Conservation (phyloP, 192 early-diverging fungal genomes). For the Coemansia aciculifera region DNA sequence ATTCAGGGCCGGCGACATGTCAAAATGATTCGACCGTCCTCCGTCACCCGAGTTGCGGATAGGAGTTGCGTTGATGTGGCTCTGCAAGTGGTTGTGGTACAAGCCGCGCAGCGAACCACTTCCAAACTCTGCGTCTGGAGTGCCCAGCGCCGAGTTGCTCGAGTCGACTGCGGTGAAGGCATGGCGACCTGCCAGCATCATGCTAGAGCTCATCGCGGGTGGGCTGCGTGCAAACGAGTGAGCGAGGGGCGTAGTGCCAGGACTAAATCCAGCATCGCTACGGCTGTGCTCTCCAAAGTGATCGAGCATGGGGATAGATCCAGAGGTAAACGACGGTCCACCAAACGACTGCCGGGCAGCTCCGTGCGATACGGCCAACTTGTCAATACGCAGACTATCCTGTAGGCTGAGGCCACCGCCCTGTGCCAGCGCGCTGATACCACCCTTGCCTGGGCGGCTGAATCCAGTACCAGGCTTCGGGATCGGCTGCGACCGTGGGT, state of each 20-base stretch:
- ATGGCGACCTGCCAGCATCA: conserved; percentile 36
- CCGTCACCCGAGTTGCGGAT: conserved; percentile 14
- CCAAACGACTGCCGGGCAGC: conserved; percentile 41
- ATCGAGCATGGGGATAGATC: conserved; percentile 52
- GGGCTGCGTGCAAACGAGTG: conserved; percentile 45
- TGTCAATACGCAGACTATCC: conserved; percentile 51
- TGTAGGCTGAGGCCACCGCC: conserved; percentile 43
- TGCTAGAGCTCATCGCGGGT: conserved; percentile 14
- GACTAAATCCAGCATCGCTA: conserved; percentile 18
- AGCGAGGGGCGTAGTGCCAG: conserved; percentile 40
- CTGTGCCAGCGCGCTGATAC: conserved; percentile 12
- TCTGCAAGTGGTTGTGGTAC: conserved; percentile 25
- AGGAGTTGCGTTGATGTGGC: conserved; percentile 8
- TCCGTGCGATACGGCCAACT: conserved; percentile 41
- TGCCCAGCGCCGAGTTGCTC: conserved; percentile 7
- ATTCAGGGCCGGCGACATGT: conserved; percentile 34
- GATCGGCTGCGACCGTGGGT: conserved; percentile 47
- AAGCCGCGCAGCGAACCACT: conserved; percentile 14
- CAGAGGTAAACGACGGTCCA: conserved; percentile 44
- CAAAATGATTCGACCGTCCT: conserved; percentile 7
- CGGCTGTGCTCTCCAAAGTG: conserved; percentile 32
- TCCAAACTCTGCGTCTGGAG: conserved; percentile 8
- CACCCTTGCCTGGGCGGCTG: conserved; percentile 22
- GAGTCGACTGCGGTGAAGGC: conserved; percentile 43
- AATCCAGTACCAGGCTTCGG: conserved; percentile 27